A percentile compares a stretch with the other conserved stretches of the same genome.
phyloP scores from a whole-genome alignment of 306 rosid species.

The Acacia confusa region DNA sequence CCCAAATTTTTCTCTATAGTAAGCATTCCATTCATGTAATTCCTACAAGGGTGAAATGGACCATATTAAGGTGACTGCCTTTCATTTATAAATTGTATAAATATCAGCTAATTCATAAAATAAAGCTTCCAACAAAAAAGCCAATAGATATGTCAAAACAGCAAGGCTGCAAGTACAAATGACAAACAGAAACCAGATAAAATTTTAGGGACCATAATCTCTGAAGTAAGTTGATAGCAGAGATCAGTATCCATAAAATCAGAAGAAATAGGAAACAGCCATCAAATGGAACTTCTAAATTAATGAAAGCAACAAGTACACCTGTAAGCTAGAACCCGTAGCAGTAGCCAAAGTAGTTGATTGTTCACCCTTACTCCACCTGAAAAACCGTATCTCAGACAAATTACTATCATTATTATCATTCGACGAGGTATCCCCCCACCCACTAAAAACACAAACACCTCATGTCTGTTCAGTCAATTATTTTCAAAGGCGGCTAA shows the following conservation, averaged over 20 bases:
- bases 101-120: neutral
- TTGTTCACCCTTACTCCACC: constrained; percentile 97
- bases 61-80: neutral
- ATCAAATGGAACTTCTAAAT: neutral
- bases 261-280: constrained; percentile 1
- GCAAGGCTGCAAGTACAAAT: constrained; percentile 4
- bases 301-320: constrained; percentile 30
- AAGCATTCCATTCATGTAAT: constrained; percentile 79
- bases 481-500: neutral
- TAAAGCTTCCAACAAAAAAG: constrained; percentile 4
- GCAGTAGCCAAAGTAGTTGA: constrained; percentile 89
- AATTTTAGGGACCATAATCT: neutral
- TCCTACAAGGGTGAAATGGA: constrained; percentile 55
- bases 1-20: constrained; percentile 74
- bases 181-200: neutral
- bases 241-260: constrained; percentile 12
- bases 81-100: constrained; percentile 7
- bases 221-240: constrained; percentile 14
- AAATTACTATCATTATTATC: constrained; percentile 16
- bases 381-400: constrained; percentile 37
- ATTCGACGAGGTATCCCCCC: neutral
- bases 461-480: neutral
- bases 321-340: constrained; percentile 75
- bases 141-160: neutral
- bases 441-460: no score